Evolutionary conservation across 2,329 filamentous ascomycete species (phyloP), one percentile per base, ranked within the genome.

Genomic region (Amauroascus verrucosus): DNA sequence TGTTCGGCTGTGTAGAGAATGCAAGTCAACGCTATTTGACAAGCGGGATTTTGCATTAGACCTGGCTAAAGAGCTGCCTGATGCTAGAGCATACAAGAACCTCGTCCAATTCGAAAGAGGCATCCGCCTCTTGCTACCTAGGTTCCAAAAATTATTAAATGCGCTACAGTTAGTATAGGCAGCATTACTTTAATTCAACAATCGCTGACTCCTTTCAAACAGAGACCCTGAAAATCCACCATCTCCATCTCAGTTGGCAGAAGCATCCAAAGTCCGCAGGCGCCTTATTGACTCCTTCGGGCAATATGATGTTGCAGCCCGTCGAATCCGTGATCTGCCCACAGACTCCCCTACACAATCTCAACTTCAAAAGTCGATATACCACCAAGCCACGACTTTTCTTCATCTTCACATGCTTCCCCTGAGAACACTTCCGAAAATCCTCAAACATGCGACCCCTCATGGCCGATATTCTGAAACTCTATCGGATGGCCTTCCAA

Each of bases 321-420:
- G 85, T 58, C 80, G 89, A 2, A 81, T 96, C 54, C 82, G 89
- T 28, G 87, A 94, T 62, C 72, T 95, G 46, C 83, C 83, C 14
- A 86, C 86, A 0, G 73, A 82, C 3, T 90, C 81, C 47, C 76
- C 81, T 0, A 82, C 86, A 0, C 89, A 95, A 64, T 72, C 81
- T 54, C 79, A 79, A 44, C 73, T 96, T 3, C 90, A 95, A 62
- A 85, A 83, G 63, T 83, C 87, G 2, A 83, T 96, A 11, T 89
- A 95, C 62, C 79, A 85, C 35, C 85, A 90, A 60, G 87, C 89
- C 1, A 88, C 84, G 50, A 79, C 79, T 47, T 96, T 96, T 62
- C 72, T 96, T 3, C 89, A 95, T 63, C 78, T 88, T 3, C 88
- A 96, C 63, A 94, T 96, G 87, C 77, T 96, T 7, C 88, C 90